These are phyloP conservation scores for Aspergillus jensenii DNA, from an alignment of 2,329 filamentous ascomycete species.

Conservation along the genomic window DNA sequence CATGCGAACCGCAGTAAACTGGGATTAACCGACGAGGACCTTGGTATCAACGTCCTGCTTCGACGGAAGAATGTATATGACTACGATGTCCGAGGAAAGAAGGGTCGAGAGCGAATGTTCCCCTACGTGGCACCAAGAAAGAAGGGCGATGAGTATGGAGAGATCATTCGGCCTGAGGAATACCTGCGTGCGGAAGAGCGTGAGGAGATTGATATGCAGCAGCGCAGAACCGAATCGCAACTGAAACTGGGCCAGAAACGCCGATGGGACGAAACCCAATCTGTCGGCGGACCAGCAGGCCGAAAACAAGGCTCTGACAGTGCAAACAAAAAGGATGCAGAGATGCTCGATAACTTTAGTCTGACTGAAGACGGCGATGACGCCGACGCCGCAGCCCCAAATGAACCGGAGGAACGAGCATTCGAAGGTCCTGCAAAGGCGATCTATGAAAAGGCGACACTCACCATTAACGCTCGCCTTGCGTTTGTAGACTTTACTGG, in stretches of 20 bases:
- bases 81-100: conserved; percentile 87
- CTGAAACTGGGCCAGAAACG: conserved; percentile 83
- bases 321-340: conserved; percentile 35
- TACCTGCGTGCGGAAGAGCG: conserved; percentile 91
- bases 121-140: conserved; percentile 78
- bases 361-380: conserved; percentile 54
- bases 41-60: conserved; percentile 87
- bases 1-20: conserved; percentile 84
- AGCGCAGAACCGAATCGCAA: conserved; percentile 55
- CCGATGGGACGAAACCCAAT: conserved; percentile 76
- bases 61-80: conserved; percentile 90
- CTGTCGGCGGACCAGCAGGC: conserved; percentile 53
- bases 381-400: conserved; percentile 55
- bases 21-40: conserved; percentile 81
- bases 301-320: conserved; percentile 52
- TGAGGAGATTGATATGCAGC: conserved; percentile 68
- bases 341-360: conserved; percentile 52
- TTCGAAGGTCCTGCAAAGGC: conserved; percentile 73
- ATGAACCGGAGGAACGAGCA: conserved; percentile 52
- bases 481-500: conserved; percentile 90
- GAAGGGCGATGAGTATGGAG: conserved; percentile 87
- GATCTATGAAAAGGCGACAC: conserved; percentile 60
- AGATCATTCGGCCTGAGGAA: conserved; percentile 89
- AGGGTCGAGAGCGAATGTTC: conserved; percentile 88
- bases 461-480: conserved; percentile 72